Percentiles rank a stretch among this genome's conserved stretches.
phyloP scores from a whole-genome alignment of 2,329 filamentous ascomycete genomes.

The Microcyclosporella mali region DNA sequence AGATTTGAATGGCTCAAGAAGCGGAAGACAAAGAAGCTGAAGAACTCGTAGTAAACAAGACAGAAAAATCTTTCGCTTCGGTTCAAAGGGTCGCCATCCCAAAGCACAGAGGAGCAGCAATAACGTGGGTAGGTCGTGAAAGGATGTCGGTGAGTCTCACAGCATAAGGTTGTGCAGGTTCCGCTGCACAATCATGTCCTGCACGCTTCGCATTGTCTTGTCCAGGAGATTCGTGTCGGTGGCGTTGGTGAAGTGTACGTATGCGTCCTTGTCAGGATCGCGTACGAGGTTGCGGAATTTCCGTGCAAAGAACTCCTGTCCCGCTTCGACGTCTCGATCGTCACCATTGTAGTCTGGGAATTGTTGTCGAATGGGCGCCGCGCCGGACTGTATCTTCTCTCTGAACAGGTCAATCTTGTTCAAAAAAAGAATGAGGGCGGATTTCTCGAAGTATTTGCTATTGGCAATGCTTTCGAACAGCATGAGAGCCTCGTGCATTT shows the following conservation, averaged over 20 bases:
- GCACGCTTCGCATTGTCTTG: conserved; percentile 48
- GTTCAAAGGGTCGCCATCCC: no score
- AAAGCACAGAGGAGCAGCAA: no score
- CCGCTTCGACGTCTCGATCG: conserved; percentile 42
- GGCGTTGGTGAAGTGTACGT: conserved; percentile 49
- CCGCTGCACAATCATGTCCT: conserved; percentile 50
- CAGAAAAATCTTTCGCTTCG: no score
- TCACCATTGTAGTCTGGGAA: conserved; percentile 46
- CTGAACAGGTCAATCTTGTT: conserved; percentile 51
- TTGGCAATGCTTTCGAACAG: conserved; percentile 50
- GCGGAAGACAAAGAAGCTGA: background rate
- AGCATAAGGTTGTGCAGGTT: conserved; percentile 47
- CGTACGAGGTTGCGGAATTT: conserved; percentile 48
- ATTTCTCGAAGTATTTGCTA: conserved; percentile 47
- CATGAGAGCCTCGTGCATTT: conserved; percentile 51
- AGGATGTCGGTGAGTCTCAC: conserved; percentile 18
- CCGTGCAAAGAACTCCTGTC: conserved; percentile 45
- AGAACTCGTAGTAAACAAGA: conserved; percentile 8
- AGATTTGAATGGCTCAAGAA: background rate
- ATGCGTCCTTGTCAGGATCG: conserved; percentile 46
- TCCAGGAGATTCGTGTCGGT: conserved; percentile 47
- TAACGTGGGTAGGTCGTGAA: no score
- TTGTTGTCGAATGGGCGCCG: conserved; percentile 43
- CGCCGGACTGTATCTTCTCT: conserved; percentile 43
- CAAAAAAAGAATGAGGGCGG: conserved; percentile 47